Evolutionary conservation across 2,329 filamentous ascomycete genomes (phyloP).

Genomic region (Pleomassaria siparia): DNA sequence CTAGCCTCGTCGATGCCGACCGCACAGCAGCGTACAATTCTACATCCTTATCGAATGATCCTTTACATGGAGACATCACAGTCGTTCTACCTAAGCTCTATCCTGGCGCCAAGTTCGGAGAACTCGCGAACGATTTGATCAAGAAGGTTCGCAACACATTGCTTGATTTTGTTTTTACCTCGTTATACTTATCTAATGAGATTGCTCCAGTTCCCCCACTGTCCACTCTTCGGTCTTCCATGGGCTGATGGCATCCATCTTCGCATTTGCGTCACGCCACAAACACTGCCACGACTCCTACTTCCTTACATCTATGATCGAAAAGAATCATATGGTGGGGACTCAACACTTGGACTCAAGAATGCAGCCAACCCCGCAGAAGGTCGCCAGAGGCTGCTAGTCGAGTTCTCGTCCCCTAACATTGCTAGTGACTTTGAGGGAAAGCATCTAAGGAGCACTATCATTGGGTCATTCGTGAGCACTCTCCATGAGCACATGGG

Average conservation of each 20-base stretch:
- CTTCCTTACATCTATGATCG: slow-evolving; percentile 64
- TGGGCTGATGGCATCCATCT: slow-evolving; percentile 63
- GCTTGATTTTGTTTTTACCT: neutral
- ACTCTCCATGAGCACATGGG: slow-evolving; percentile 62
- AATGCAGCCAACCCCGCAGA: slow-evolving; percentile 54
- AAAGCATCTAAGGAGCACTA: slow-evolving; percentile 66
- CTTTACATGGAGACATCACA: slow-evolving; percentile 31
- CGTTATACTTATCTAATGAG: neutral
- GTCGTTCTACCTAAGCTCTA: slow-evolving; percentile 30
- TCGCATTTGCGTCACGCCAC: slow-evolving; percentile 66
- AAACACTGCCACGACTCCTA: slow-evolving; percentile 59
- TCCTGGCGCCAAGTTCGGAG: slow-evolving; percentile 22
- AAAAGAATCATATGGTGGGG: slow-evolving; percentile 57
- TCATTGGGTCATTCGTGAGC: slow-evolving; percentile 64
- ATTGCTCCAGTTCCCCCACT: slow-evolving; percentile 62
- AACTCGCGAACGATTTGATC: slow-evolving; percentile 19
- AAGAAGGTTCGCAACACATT: slow-evolving; percentile 20
- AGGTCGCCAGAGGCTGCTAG: slow-evolving; percentile 59
- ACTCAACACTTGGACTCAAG: slow-evolving; percentile 49
- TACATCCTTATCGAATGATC: slow-evolving; percentile 33
- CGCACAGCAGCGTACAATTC: slow-evolving; percentile 22
- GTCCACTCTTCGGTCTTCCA: slow-evolving; percentile 66
- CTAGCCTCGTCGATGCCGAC: slow-evolving; percentile 15
- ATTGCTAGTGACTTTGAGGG: slow-evolving; percentile 72
- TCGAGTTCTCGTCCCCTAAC: slow-evolving; percentile 76